These are phyloP conservation scores for Beauveria sp. DNA, from an alignment of 2,329 filamentous ascomycete genomes.

Conservation along the genomic window DNA sequence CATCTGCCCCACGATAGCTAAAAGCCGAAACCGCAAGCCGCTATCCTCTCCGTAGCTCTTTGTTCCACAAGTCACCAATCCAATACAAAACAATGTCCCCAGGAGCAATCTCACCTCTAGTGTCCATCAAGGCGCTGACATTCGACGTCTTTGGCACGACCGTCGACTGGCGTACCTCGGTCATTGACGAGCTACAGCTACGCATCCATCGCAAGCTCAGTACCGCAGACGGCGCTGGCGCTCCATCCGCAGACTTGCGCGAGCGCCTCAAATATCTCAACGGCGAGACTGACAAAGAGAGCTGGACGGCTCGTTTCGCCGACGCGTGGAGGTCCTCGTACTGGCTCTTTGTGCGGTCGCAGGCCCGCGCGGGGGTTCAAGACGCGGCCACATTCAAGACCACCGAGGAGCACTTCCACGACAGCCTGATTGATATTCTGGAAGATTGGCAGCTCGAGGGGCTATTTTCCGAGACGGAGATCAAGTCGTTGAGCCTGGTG, in stretches of 20 bases:
- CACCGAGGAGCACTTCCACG: constrained; percentile 64
- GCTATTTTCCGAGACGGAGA: constrained; percentile 55
- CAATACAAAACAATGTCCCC: constrained; percentile 20
- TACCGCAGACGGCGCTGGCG: constrained; percentile 35
- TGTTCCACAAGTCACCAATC: background rate
- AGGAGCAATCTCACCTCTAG: constrained; percentile 19
- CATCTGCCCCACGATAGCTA: background rate
- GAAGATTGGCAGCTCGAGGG: constrained; percentile 44
- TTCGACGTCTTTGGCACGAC: constrained; percentile 78
- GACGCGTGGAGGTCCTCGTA: constrained; percentile 65
- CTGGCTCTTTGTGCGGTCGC: constrained; percentile 47
- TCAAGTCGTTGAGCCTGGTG: constrained; percentile 54
- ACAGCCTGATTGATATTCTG: constrained; percentile 54
- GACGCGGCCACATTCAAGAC: constrained; percentile 50
- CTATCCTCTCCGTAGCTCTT: background rate
- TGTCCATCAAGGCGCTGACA: constrained; percentile 49
- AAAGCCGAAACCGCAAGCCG: background rate
- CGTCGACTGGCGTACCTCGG: constrained; percentile 68
- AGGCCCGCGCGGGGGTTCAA: constrained; percentile 33
- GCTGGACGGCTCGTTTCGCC: constrained; percentile 39
- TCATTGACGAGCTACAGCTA: constrained; percentile 50
- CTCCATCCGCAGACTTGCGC: constrained; percentile 39
- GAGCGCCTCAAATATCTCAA: constrained; percentile 43
- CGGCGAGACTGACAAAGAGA: background rate
- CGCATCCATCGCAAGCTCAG: constrained; percentile 40